Evolutionary conservation across 208 protist genomes (phyloP).

Genomic region (Angomonas desouzai): DNA sequence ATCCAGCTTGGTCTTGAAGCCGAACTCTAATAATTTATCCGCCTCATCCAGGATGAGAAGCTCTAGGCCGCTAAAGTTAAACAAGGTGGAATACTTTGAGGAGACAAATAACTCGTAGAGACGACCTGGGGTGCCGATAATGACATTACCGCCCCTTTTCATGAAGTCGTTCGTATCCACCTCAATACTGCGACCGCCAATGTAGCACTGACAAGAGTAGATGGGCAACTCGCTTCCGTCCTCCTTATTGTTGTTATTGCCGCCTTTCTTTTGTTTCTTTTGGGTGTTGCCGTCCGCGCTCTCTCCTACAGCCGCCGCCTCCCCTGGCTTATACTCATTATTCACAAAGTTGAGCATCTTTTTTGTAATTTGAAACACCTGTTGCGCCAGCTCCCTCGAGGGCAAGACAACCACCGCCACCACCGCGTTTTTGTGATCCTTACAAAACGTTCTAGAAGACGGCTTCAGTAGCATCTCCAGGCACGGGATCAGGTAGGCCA

Average conservation of each 20-base stretch:
- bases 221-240: constrained; percentile 30
- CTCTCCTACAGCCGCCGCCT: constrained; percentile 4
- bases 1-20: constrained; percentile 91
- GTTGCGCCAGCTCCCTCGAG: constrained; percentile 94
- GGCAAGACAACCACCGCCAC: constrained; percentile 88
- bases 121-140: constrained; percentile 90
- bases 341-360: constrained; percentile 73
- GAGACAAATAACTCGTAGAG: constrained; percentile 89
- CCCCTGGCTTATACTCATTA: constrained; percentile 32
- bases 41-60: constrained; percentile 93
- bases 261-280: background rate
- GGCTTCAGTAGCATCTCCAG: constrained; percentile 84
- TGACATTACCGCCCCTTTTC: constrained; percentile 77
- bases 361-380: constrained; percentile 82
- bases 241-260: background rate
- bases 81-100: constrained; percentile 67
- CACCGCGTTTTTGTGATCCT: constrained; percentile 62
- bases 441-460: constrained; percentile 41
- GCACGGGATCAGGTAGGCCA: constrained; percentile 90
- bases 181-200: constrained; percentile 85
- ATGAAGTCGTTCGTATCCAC: constrained; percentile 78
- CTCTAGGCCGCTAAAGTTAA: constrained; percentile 80
- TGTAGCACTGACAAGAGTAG: constrained; percentile 86
- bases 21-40: constrained; percentile 91
- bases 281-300: constrained; percentile 3